Base-by-base conservation (phyloP, 345 rosid species). In the Melastoma malabathricum region DNA sequence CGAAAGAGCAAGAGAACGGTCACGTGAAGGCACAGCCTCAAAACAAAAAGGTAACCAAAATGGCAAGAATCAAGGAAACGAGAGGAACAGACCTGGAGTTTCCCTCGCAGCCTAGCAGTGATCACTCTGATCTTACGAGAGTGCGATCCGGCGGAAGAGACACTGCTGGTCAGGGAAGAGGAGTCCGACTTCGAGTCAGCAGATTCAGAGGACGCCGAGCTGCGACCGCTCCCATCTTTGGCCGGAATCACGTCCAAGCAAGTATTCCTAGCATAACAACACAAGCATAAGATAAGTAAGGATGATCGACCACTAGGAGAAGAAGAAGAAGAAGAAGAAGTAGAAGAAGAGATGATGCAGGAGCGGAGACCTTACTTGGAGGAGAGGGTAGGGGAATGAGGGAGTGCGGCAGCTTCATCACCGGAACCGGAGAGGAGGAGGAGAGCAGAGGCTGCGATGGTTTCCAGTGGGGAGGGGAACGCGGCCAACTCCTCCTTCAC, bases 381-480 rank as follows among this genome's bases (percentile, higher is more conserved):
- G 41, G 12, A 56, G 15, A 3, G 19, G 19, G 18, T 34, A 18
- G 55, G 29, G 73, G 74, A 43, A 70, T 2, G 39, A 48, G 56
- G 22, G 49, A 27, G 16, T 43, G 38, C 10, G 18, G 48, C 25
- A 16, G 27, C 5, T 56, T 55, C 53, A 72, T 47, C 9, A 43
- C 54, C 39, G 75, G 57, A 10, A 6, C 12, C 16, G 31, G 84
- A 79, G 70, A 87, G 95, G 15, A 77, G 83, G 62, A 86, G 84
- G 14, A 84, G 98, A 59, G 93, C 75, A 14, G 93, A 75, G 63
- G 96, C 95, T 23, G 70, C 93, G 2, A 70, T 52, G 70, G 60
- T 72, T 68, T 84, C 98, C 27, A 58, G 60, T 44, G 71, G 52
- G 44, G 82, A 74, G 23, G 98, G 96, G 71, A 84, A 87, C 50